phyloP scores from a whole-genome alignment of 1,139 yeast genomes.

The Protomyces gravidus region DNA sequence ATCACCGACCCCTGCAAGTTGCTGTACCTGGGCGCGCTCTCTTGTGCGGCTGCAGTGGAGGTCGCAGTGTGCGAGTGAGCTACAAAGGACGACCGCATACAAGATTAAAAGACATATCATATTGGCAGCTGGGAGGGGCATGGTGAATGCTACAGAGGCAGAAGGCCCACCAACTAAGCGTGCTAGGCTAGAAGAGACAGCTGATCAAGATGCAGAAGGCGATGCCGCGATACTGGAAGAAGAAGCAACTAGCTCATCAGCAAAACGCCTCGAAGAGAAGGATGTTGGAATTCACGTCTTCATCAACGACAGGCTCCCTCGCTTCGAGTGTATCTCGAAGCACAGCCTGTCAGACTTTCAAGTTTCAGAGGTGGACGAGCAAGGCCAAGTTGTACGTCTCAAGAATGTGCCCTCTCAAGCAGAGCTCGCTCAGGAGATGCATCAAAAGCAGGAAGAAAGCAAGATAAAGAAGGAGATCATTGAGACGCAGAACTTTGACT shows the following conservation, averaged over 20 bases:
- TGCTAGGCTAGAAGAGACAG: neutral
- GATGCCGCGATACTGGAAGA: neutral
- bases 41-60: too few species aligned
- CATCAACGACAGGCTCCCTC: constrained; percentile 62
- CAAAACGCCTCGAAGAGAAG: constrained; percentile 8
- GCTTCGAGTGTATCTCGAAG: constrained; percentile 49
- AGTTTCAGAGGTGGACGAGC: constrained; percentile 32
- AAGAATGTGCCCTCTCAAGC: constrained; percentile 51
- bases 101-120: too few species aligned
- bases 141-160: neutral
- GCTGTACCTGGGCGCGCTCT: too few species aligned
- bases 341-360: constrained; percentile 77
- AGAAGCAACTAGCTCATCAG: neutral
- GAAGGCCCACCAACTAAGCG: neutral
- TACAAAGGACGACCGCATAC: too few species aligned
- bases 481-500: constrained; percentile 26
- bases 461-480: constrained; percentile 42
- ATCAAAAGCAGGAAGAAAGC: constrained; percentile 43
- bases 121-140: too few species aligned
- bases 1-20: too few species aligned
- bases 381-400: constrained; percentile 40
- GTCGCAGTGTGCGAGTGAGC: too few species aligned
- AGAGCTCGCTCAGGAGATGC: constrained; percentile 42
- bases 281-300: constrained; percentile 80
- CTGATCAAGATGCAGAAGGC: neutral